These are phyloP conservation scores for Onygena corvina DNA, from an alignment of 2,329 filamentous ascomycete genomes.

Conservation along the genomic window DNA sequence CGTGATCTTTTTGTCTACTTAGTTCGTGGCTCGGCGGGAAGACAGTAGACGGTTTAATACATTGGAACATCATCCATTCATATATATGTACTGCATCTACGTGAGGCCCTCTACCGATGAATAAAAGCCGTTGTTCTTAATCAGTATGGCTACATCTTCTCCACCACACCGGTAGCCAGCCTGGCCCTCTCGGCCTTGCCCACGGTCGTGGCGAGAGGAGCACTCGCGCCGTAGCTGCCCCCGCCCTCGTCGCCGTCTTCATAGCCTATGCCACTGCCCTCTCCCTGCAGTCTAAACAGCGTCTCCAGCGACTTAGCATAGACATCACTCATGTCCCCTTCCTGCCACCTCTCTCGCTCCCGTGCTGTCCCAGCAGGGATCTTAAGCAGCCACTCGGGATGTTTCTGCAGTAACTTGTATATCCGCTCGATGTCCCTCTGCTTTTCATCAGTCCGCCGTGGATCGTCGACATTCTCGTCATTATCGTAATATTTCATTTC, in stretches of 20 bases:
- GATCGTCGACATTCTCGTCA: not conserved
- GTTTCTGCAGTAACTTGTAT: not conserved
- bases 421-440: not conserved
- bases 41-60: not conserved
- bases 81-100: not conserved
- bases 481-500: not conserved
- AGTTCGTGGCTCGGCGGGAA: not conserved
- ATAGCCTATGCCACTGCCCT: constrained; percentile 18
- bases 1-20: not conserved
- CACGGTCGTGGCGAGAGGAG: constrained; percentile 35
- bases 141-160: constrained; percentile 29
- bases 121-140: not conserved
- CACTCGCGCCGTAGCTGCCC: constrained; percentile 19
- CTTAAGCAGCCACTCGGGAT: constrained; percentile 24
- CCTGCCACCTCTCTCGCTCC: constrained; percentile 30
- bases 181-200: constrained; percentile 37
- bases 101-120: no score
- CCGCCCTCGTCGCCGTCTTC: constrained; percentile 15
- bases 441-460: constrained; percentile 3
- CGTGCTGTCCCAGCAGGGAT: constrained; percentile 24
- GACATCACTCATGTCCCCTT: constrained; percentile 32
- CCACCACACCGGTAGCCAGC: constrained; percentile 36
- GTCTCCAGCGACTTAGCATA: constrained; percentile 32
- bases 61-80: not conserved
- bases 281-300: constrained; percentile 30